Evolutionary conservation across 1,139 yeast species (phyloP).

Genomic region (Yamadazyma friedrichii): DNA sequence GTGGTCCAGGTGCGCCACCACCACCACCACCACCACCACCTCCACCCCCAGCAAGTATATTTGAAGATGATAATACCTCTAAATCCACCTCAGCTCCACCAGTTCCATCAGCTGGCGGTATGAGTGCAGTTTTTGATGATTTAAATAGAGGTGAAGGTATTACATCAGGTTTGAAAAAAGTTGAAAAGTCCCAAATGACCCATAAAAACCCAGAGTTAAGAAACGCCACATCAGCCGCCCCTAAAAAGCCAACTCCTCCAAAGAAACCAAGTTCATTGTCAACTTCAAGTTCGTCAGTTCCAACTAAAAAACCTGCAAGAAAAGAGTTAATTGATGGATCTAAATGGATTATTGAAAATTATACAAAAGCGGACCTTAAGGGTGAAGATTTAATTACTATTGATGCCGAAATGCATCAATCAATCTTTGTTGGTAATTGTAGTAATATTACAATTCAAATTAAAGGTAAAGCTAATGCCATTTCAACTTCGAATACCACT

Average conservation of each 20-base stretch:
- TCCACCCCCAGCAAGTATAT: conserved; percentile 72
- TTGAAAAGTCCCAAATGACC: conserved; percentile 90
- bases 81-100: conserved; percentile 14
- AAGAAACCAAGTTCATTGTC: conserved; percentile 71
- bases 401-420: conserved; percentile 83
- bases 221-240: conserved; percentile 36
- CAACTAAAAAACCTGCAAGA: conserved; percentile 59
- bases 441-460: conserved; percentile 70
- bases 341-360: conserved; percentile 84
- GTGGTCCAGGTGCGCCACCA: conserved; percentile 57
- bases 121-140: conserved; percentile 90
- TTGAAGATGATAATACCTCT: conserved; percentile 34
- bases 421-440: conserved; percentile 86
- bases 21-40: conserved; percentile 74
- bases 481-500: conserved; percentile 72
- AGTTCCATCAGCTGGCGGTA: conserved; percentile 47
- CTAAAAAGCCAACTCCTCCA: conserved; percentile 61
- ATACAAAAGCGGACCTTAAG: conserved; percentile 45
- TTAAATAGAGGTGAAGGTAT: conserved; percentile 81
- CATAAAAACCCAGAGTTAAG: conserved; percentile 89
- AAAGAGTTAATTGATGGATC: conserved; percentile 81
- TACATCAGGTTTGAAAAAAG: conserved; percentile 85
- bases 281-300: conserved; percentile 24
- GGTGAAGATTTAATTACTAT: conserved; percentile 56
- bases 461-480: conserved; percentile 89